These are phyloP conservation scores for Apiotrichum siamense DNA, from an alignment of 1,284 basidiomycete species.

Conservation along the genomic window DNA sequence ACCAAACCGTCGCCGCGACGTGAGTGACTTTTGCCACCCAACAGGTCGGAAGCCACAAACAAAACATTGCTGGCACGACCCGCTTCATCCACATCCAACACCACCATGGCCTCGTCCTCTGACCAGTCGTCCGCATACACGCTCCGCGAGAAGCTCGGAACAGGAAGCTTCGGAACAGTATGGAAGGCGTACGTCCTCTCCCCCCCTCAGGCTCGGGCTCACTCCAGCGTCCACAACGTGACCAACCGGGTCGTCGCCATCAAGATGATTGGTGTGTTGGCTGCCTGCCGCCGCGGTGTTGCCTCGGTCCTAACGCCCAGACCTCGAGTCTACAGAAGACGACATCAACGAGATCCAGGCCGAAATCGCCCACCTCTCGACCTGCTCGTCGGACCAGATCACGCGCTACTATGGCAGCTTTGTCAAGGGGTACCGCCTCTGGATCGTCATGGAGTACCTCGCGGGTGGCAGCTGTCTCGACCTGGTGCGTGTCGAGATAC, in stretches of 20 bases:
- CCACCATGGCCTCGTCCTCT: neutral
- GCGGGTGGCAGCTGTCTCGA: slow-evolving; percentile 98
- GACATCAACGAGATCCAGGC: slow-evolving; percentile 96
- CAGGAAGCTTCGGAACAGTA: slow-evolving; percentile 94
- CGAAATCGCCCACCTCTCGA: slow-evolving; percentile 91
- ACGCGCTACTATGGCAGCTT: slow-evolving; percentile 96
- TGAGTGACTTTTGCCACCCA: neutral
- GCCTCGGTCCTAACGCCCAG: slow-evolving; percentile 19
- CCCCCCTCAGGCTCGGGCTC: neutral
- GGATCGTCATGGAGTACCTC: slow-evolving; percentile 99
- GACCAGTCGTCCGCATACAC: slow-evolving; percentile 77
- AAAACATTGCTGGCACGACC: neutral
- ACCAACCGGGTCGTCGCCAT: slow-evolving; percentile 92
- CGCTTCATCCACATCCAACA: neutral
- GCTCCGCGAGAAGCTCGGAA: slow-evolving; percentile 88
- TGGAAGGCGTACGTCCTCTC: slow-evolving; percentile 67
- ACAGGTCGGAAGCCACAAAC: neutral
- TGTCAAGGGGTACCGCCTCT: slow-evolving; percentile 91
- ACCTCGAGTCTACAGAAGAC: slow-evolving; percentile 67
- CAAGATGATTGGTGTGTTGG: slow-evolving; percentile 90
- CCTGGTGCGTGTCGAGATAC: slow-evolving; percentile 49
- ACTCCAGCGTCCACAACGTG: slow-evolving; percentile 68
- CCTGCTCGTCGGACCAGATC: slow-evolving; percentile 92
- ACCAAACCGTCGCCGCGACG: too few relatives aligned
- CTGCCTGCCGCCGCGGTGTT: neutral